A percentile compares a stretch with the other conserved stretches of the same genome.
phyloP scores from a whole-genome alignment of 345 rosid genomes.

The Passiflora organensis region DNA sequence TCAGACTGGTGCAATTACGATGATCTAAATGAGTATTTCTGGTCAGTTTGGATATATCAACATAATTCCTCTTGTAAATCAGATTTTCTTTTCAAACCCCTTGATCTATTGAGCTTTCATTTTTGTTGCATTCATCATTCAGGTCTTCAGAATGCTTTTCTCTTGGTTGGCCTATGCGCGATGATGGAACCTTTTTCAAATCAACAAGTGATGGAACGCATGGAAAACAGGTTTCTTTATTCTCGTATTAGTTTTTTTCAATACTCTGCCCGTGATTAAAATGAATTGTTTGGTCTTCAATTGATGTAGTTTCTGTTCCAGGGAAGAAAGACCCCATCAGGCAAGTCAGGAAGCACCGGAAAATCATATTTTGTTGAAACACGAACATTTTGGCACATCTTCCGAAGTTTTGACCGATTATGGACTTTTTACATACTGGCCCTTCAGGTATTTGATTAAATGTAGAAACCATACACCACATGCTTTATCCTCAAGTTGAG shows the following conservation, averaged over 20 bases:
- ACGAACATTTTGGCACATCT: conserved; percentile 93
- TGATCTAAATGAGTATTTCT: conserved; percentile 95
- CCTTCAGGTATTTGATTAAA: conserved; percentile 55
- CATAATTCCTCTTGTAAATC: conserved; percentile 2
- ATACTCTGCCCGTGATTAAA: conserved; percentile 1
- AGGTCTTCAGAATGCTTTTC: conserved; percentile 97
- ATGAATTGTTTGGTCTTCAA: conserved; percentile 13
- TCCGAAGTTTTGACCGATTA: conserved; percentile 84
- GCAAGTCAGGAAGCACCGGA: conserved; percentile 62
- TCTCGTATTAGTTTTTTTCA: conserved; percentile 19
- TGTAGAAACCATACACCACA: not conserved
- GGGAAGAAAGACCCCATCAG: conserved; percentile 53
- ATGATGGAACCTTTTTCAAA: conserved; percentile 88
- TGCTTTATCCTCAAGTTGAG: conserved; percentile 6
- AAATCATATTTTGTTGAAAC: conserved; percentile 92
- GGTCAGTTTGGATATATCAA: conserved; percentile 45
- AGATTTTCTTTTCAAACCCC: conserved; percentile 4
- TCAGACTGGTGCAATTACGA: conserved; percentile 95
- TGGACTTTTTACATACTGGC: conserved; percentile 91
- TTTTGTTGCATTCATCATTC: conserved; percentile 19
- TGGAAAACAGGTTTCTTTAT: conserved; percentile 33
- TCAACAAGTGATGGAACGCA: conserved; percentile 56
- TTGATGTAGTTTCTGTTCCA: conserved; percentile 23
- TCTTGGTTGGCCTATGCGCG: conserved; percentile 99
- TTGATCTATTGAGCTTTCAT: conserved; percentile 5